phyloP scores from a whole-genome alignment of 2,329 filamentous ascomycete species.

The Westerdykella ornata region DNA sequence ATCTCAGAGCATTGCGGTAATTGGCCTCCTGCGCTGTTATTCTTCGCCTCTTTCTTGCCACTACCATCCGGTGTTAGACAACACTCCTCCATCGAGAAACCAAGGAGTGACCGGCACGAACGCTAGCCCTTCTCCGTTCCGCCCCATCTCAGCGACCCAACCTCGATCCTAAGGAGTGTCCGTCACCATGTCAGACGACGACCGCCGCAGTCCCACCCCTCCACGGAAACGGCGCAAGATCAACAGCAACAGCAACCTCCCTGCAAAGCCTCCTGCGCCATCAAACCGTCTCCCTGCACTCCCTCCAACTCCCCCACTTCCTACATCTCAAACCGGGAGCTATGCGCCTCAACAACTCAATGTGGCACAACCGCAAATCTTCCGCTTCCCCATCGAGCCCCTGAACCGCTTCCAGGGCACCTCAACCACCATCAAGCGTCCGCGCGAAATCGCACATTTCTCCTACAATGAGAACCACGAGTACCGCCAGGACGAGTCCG shows the following conservation, averaged over 20 bases:
- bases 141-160: too few species aligned
- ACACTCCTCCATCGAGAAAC: too few species aligned
- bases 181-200: conserved; percentile 4
- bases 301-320: neutral
- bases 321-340: neutral
- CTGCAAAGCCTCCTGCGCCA: too few species aligned
- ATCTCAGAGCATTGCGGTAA: too few species aligned
- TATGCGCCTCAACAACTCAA: neutral
- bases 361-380: conserved; percentile 3
- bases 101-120: too few species aligned
- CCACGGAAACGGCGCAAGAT: conserved; percentile 18
- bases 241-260: too few species aligned
- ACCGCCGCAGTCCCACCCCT: conserved; percentile 11
- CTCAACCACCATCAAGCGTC: conserved; percentile 31
- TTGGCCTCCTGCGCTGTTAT: too few species aligned
- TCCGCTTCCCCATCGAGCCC: conserved; percentile 26
- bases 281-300: neutral
- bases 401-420: conserved; percentile 30
- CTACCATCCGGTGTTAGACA: too few species aligned
- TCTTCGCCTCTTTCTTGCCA: too few species aligned
- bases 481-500: conserved; percentile 69
- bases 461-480: conserved; percentile 82
- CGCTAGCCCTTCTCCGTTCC: too few species aligned
- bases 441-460: conserved; percentile 82
- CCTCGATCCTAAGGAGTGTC: too few species aligned